These are phyloP conservation scores for Backusella australiensis DNA, from an alignment of 192 early-diverging fungal species.

Conservation along the genomic window DNA sequence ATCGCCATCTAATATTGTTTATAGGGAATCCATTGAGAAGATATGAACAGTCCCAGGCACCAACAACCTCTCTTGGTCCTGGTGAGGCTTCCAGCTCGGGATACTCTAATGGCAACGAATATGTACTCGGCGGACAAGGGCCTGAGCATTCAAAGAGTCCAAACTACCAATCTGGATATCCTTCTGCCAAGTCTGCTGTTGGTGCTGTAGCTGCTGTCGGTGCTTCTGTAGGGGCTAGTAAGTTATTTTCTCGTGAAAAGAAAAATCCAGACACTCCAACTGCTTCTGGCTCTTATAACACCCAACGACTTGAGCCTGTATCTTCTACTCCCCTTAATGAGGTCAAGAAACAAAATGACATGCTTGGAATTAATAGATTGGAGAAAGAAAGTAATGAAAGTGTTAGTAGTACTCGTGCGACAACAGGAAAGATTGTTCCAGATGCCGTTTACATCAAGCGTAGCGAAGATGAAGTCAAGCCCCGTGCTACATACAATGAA, in stretches of 20 bases:
- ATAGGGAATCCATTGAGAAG: background rate
- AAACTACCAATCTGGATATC: background rate
- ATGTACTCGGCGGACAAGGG: background rate
- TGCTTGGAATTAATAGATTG: background rate
- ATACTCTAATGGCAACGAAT: background rate
- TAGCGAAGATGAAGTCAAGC: background rate
- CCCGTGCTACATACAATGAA: background rate
- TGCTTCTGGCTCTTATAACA: background rate
- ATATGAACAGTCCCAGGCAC: background rate
- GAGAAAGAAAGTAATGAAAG: background rate
- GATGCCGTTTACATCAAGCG: background rate
- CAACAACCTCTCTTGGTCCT: background rate
- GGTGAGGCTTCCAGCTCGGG: background rate
- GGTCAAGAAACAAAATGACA: background rate
- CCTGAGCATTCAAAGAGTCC: background rate
- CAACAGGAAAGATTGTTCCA: conserved; percentile 2
- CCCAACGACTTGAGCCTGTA: background rate
- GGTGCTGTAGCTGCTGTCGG: background rate
- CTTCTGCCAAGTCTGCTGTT: background rate
- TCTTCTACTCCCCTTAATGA: background rate
- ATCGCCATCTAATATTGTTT: background rate
- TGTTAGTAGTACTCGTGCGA: conserved; percentile 11
- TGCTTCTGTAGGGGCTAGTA: background rate
- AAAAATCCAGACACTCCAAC: background rate
- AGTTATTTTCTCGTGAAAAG: background rate